Base-by-base conservation (phyloP, 352 stramenopile genomes). In the Globisporangium takayamanum region DNA sequence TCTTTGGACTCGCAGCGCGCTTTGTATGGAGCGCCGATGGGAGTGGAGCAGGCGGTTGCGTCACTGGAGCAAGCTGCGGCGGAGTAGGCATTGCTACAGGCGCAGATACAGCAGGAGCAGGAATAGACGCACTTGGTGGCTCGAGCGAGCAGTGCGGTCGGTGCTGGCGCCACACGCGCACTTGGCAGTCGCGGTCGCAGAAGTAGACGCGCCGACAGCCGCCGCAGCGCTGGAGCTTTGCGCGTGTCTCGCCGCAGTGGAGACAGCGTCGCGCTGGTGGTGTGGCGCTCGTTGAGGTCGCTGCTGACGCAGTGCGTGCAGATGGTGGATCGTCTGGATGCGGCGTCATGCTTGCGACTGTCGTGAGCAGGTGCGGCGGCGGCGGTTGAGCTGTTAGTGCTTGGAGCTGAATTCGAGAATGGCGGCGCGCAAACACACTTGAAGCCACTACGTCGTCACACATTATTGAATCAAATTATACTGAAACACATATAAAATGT, bases 171-270 rank as follows among this genome's bases (percentile, higher is more conserved):
- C 84, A 92, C 20, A 72, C 77, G 42, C 68, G 66, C 56, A 73
- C 76, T 60, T 94, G 84, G 62, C 84, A 94, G 39, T 85, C 73
- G 53, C 78, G 80, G 58, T 79, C 75, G 66, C 82, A 92, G 60
- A 94, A 94, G 69, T 79, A 88, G 26, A 89, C 84, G 58, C 56
- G 46, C 8, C 72, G 72, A 49, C 84, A 94, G 52, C 76, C 76
- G 44, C 84, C 84, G 62, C 82, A 92, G 67, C 83, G 78, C 64
- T 84, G 88, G 8, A 50, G 46, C 59, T 84, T 85, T 25, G 79
- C 80, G 49, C 69, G 62, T 15, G 11, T 2, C 36, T 62, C 59
- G 10, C 78, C 70, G 54, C 83, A 92, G 16, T 61, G 60, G 2
- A 80, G 70, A 45, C 83, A 90, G 11, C 20, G 45, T 30, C 57